phyloP scores from a whole-genome alignment of 306 rosid genomes.

The Malus sylvestris region DNA sequence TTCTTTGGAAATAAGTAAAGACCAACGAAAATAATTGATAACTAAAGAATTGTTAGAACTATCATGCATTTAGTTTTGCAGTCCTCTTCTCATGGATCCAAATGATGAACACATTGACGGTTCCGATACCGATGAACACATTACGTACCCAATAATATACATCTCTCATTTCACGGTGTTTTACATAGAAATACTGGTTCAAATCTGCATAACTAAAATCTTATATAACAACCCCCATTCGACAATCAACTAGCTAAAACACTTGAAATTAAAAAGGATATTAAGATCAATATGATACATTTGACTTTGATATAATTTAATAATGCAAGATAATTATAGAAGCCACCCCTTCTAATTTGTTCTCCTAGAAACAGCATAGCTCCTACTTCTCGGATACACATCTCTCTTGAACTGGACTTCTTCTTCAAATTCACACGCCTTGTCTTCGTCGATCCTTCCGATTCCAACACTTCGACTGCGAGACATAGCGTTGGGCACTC shows the following conservation, averaged over 20 bases:
- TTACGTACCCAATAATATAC: not conserved
- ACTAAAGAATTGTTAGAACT: not conserved
- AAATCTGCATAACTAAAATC: not conserved
- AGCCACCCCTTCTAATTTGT: not conserved
- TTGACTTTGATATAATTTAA: not conserved
- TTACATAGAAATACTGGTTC: not conserved
- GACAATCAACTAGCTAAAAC: not conserved
- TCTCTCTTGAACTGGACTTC: constrained; percentile 12
- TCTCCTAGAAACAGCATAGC: constrained; percentile 31
- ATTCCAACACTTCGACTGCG: constrained; percentile 25
- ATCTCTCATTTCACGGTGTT: not conserved
- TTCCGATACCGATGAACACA: not conserved
- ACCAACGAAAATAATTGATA: too few relatives aligned
- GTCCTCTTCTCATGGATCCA: not conserved
- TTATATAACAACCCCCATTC: not conserved
- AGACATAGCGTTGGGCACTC: not conserved
- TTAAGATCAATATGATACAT: not conserved
- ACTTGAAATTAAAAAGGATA: not conserved
- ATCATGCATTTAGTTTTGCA: not conserved
- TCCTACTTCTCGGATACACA: constrained; percentile 40
- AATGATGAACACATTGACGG: not conserved
- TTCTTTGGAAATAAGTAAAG: too few relatives aligned
- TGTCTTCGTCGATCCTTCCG: constrained; percentile 64
- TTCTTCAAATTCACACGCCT: constrained; percentile 35
- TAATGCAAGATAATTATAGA: not conserved